Base-by-base conservation (phyloP, 2,329 filamentous ascomycete species). In the Exophiala viscosa region DNA sequence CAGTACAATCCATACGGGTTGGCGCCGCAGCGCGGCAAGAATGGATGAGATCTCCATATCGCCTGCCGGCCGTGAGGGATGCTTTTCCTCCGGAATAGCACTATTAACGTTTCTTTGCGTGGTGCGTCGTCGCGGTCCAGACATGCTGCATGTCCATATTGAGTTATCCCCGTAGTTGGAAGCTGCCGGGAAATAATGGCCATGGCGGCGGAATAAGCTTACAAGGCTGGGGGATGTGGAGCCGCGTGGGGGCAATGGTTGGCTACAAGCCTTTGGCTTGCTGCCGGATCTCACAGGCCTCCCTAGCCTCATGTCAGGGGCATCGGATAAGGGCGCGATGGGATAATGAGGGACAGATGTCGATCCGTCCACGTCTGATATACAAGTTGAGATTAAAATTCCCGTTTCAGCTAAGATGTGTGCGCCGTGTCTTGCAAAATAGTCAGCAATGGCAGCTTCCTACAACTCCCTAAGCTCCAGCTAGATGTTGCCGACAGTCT, bases 1-100 rank as follows among this genome's bases (percentile, higher is more conserved):
- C 51, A 83, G 74, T 56, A 80, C 62, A 41, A 85, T 72, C 75
- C 75, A 77, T n/a, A 64, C 17, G 8, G 62, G 62, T 44, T 64
- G 62, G 17, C 58, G 50, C 14, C 59, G 55, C 31, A 62, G 49
- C 15, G 52, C 48, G 15, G 17, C 34, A 11, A 59, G 6, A 42
- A 59, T 31, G 13, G 55, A 50, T 10, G 55, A 52, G 14, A 11
- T 32, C 45, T 45, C 34, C 51, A 54, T 49, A 17, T 48, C 43
- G 14, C 14, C 2, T 23, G 11, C 32, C 34, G 34, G 34, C 11
- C 5, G 5, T 15, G 4, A 36, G 5, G 34, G 5, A 5, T 13
- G 34, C 2, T 13, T 36, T 15, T 36, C 28, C 13, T 18, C 45
- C 15, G 41, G 28, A 9, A n/a, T 13, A n/a, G 5, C 9, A 11